These are phyloP conservation scores for Aspergillus sergii DNA, from an alignment of 2,329 filamentous ascomycete species.

Conservation along the genomic window DNA sequence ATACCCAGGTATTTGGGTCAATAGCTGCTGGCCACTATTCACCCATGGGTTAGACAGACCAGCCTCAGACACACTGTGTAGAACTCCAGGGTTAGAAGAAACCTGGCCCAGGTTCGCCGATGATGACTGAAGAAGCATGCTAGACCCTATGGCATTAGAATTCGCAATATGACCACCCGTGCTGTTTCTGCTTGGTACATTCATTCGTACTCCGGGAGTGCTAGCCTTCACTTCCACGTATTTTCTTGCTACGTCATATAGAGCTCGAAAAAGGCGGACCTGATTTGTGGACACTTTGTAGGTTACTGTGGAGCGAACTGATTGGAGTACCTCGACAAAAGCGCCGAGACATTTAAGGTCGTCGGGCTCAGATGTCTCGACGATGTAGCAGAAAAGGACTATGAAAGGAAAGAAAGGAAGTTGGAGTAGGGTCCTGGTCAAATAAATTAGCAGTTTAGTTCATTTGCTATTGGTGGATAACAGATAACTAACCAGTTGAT, in stretches of 20 bases:
- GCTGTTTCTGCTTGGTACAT: not conserved
- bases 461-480: not conserved
- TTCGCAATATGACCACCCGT: not conserved
- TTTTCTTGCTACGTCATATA: constrained; percentile 16
- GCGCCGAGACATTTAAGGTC: constrained; percentile 14
- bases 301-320: not conserved
- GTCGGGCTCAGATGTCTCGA: constrained; percentile 15
- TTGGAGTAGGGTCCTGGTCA: not conserved
- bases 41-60: not conserved
- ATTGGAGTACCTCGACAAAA: constrained; percentile 14
- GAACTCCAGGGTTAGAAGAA: not conserved
- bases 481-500: constrained; percentile 10
- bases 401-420: constrained; percentile 20
- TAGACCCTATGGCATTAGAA: not conserved
- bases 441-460: not conserved
- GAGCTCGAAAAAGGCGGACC: constrained; percentile 13
- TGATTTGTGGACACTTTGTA: constrained; percentile 10
- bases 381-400: constrained; percentile 18
- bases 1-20: not conserved
- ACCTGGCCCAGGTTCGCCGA: not conserved
- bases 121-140: not conserved
- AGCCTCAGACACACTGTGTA: not conserved
- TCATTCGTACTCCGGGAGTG: not conserved
- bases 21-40: not conserved
- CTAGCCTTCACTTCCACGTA: constrained; percentile 13